Evolutionary conservation across 345 rosid genomes (phyloP).

Genomic region (sweet orange (Citrus sinensis)): DVS_A1.0 CM039165.1:34081501-34082000

Average conservation of each 20-base stretch:
- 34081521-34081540: too few species aligned
- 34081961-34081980: too few species aligned
- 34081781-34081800: neutral
- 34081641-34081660: constrained; percentile 35
- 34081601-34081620: constrained; percentile 18
- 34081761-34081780: neutral
- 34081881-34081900: constrained; percentile 30
- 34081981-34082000: too few species aligned
- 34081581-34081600: constrained; percentile 25
- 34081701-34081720: constrained; percentile 38
- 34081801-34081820: constrained; percentile 5
- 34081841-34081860: constrained; percentile 26
- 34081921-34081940: constrained; percentile 15
- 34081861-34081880: constrained; percentile 40
- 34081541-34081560: neutral
- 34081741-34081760: constrained; percentile 18
- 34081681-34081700: constrained; percentile 30
- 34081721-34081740: constrained; percentile 25
- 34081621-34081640: constrained; percentile 29
- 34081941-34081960: constrained; percentile 6
- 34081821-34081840: constrained; percentile 9
- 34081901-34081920: neutral
- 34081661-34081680: constrained; percentile 31
- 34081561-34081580: neutral
- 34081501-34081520: constrained; percentile 13